Conservation (phyloP, 148 eudicot species). For the Cornus kousa region DNA sequence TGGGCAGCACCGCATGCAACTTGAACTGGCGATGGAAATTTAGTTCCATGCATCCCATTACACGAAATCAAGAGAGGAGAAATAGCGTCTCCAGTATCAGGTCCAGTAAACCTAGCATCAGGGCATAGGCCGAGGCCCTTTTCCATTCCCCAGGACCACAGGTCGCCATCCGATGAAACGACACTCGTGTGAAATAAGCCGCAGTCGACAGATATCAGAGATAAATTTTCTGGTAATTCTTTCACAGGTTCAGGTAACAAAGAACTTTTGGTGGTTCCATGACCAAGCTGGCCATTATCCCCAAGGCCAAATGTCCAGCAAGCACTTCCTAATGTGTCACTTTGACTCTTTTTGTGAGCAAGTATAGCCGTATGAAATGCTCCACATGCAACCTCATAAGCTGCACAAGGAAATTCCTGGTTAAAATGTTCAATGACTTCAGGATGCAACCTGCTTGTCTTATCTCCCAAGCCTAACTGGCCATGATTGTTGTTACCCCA, state of each 20-base stretch:
- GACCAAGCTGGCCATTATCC: constrained; percentile 86
- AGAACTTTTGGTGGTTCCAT: constrained; percentile 59
- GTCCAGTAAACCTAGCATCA: constrained; percentile 57
- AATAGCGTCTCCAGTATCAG: constrained; percentile 72
- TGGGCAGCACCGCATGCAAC: constrained; percentile 92
- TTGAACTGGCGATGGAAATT: constrained; percentile 52
- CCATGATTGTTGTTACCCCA: constrained; percentile 86
- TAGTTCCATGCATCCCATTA: constrained; percentile 37
- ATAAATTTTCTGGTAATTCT: constrained; percentile 42
- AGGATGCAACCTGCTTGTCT: constrained; percentile 49
- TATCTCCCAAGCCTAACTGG: constrained; percentile 86
- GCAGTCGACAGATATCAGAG: constrained; percentile 65
- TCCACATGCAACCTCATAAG: constrained; percentile 78
- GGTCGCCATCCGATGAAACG: constrained; percentile 74
- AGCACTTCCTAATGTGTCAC: constrained; percentile 44
- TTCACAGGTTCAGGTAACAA: constrained; percentile 49
- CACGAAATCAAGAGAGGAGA: constrained; percentile 45
- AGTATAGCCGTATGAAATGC: constrained; percentile 76
- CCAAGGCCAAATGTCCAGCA: constrained; percentile 92
- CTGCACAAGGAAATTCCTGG: constrained; percentile 50
- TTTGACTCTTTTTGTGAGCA: constrained; percentile 44
- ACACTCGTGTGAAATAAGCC: constrained; percentile 84
- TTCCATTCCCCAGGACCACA: constrained; percentile 99
- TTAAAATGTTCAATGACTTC: constrained; percentile 43
- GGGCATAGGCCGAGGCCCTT: constrained; percentile 87